Percentiles rank a stretch among this genome's conserved stretches.
These are phyloP conservation scores for Coniophora puteana DNA, from an alignment of 1,284 basidiomycete species.

Conservation along the genomic window DNA sequence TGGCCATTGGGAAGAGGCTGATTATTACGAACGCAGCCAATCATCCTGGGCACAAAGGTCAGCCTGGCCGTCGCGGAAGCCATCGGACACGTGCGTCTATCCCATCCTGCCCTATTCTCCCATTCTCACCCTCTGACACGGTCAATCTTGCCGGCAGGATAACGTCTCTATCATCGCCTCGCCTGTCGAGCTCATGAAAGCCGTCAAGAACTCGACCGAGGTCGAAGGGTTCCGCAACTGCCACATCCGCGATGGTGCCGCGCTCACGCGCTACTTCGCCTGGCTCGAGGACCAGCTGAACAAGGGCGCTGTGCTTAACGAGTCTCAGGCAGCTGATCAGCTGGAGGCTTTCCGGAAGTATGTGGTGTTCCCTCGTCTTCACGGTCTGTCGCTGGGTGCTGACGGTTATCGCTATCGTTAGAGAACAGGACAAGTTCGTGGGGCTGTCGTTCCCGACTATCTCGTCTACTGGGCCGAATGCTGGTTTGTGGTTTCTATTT, in stretches of 20 bases:
- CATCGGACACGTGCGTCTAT: conserved; percentile 53
- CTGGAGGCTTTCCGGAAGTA: conserved; percentile 81
- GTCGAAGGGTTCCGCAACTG: conserved; percentile 86
- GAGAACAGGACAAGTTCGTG: conserved; percentile 76
- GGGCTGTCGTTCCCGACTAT: conserved; percentile 94
- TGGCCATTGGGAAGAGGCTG: too few species aligned
- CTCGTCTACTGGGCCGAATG: conserved; percentile 86
- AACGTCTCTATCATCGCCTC: conserved; percentile 65
- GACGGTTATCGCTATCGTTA: conserved; percentile 19
- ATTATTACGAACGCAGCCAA: conserved; percentile 34
- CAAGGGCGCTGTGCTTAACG: conserved; percentile 64
- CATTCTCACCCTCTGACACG: conserved; percentile 8
- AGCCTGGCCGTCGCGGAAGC: conserved; percentile 79
- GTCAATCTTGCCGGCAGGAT: too few species aligned
- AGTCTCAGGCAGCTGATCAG: conserved; percentile 79
- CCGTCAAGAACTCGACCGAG: conserved; percentile 88
- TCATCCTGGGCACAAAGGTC: conserved; percentile 69
- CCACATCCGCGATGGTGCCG: conserved; percentile 90
- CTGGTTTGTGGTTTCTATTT: conserved; percentile 45
- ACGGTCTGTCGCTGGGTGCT: not conserved
- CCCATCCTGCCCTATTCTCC: conserved; percentile 9
- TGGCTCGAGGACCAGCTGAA: conserved; percentile 89
- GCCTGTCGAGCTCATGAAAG: conserved; percentile 80
- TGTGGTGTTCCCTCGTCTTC: conserved; percentile 14
- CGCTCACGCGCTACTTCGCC: conserved; percentile 85